A percentile compares a stretch with the other conserved stretches of the same genome.
These are phyloP conservation scores for Eragrostis curvula DNA, from an alignment of 176 grass and related monocot species.

Conservation along the genomic window DNA sequence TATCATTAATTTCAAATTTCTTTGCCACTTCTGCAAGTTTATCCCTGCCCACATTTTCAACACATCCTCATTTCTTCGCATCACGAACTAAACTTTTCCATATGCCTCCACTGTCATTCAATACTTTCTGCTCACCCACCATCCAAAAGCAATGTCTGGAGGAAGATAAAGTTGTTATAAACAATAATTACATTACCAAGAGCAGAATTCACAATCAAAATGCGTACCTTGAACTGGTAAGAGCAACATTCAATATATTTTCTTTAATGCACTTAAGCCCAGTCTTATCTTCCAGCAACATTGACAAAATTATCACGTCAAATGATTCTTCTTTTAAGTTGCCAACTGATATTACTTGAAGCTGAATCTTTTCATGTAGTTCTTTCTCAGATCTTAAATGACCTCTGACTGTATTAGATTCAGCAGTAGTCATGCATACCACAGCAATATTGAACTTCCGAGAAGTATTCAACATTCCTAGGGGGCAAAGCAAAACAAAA, in stretches of 20 bases:
- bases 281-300: neutral
- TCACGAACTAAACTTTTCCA: neutral
- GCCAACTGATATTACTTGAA: neutral
- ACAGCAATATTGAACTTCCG: neutral
- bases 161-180: neutral
- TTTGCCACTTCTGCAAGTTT: neutral
- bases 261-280: neutral
- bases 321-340: slow-evolving; percentile 10
- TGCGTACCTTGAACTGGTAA: neutral
- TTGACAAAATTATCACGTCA: neutral
- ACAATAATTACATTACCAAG: neutral
- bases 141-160: slow-evolving; percentile 4
- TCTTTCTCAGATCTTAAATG: neutral
- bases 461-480: neutral
- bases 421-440: neutral
- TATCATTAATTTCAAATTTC: neutral
- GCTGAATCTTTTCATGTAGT: neutral
- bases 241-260: neutral
- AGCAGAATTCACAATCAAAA: neutral
- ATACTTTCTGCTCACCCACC: neutral
- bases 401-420: neutral
- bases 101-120: neutral
- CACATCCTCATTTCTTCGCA: neutral
- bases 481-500: neutral
- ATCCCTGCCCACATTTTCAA: neutral